Conservation (phyloP, 768 basidiomycete species). For the Pleurotus salmoneostramineus region DNA sequence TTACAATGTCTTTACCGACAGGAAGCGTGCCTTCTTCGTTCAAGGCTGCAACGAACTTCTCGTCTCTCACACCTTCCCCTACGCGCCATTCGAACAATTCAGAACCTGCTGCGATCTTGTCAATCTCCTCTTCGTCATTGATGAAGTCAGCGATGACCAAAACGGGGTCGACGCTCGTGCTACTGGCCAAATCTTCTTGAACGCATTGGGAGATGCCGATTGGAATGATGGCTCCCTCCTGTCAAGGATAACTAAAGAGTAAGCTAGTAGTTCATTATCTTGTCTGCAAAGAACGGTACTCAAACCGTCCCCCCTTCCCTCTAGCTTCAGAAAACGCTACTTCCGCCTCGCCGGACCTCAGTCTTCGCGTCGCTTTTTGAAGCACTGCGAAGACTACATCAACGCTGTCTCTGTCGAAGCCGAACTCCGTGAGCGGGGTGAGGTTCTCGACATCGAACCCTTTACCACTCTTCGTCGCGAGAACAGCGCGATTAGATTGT, state of each 20-base stretch:
- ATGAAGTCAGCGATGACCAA: conserved; percentile 69
- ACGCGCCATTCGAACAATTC: conserved; percentile 52
- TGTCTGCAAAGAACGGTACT: conserved; percentile 3
- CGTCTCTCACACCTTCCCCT: conserved; percentile 58
- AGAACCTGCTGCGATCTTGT: conserved; percentile 62
- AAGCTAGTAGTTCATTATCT: conserved; percentile 17
- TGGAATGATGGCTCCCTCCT: conserved; percentile 57
- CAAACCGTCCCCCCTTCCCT: not conserved
- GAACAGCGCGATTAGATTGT: conserved; percentile 63
- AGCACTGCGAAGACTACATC: conserved; percentile 53
- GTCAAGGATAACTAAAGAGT: conserved; percentile 61
- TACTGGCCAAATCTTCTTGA: conserved; percentile 49
- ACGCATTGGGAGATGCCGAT: conserved; percentile 45
- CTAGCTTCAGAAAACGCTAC: conserved; percentile 53
- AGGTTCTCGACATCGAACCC: conserved; percentile 49
- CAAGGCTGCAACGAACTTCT: conserved; percentile 60
- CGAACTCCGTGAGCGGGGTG: conserved; percentile 50
- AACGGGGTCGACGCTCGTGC: conserved; percentile 47
- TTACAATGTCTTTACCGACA: conserved; percentile 53
- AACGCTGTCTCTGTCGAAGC: conserved; percentile 58
- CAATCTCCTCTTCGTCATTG: conserved; percentile 51
- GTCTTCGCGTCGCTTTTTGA: conserved; percentile 44
- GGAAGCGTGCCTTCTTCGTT: conserved; percentile 61
- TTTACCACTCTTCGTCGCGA: conserved; percentile 61
- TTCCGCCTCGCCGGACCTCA: conserved; percentile 40